Base-by-base conservation (phyloP, 768 basidiomycete species). In the Coprinopsis cinerea region DNA sequence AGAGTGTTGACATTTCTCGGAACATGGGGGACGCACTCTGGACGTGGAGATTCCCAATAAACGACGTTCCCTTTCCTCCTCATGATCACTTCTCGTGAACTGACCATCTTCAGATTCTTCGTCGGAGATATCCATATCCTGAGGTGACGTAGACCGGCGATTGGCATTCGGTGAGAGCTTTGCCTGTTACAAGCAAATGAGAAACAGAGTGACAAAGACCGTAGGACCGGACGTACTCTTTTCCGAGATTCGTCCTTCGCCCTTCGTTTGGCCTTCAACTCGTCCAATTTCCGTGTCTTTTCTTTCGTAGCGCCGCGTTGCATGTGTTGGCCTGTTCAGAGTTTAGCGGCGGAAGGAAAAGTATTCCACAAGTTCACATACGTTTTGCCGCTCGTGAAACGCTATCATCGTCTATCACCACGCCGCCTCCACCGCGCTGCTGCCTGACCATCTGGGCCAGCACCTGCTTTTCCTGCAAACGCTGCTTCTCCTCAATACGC, bases 61-160 rank as follows among this genome's bases (percentile, higher is more conserved):
- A 49, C 74, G 77, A 20, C 74, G 68, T 23, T 78, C 77, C 47
- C 77, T 77, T 59, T 82, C 85, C 59, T 89, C 85, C 55, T 86
- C 81, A 54, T 88, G 82, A 49, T 89, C 85, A 23, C 73, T 75
- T 57, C 82, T 83, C 34, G 74, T 81, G 50, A 89, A 84, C 62
- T 86, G 83, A 0, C 88, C 88, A 54, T 90, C 87, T 50, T 89
- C 89, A 13, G 86, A 90, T 37, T 89, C 92, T 40, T 88, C 87
- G 25, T 83, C 82, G n/a, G 85, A 87, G 23, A 84, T 85, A 41
- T 88, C 89, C 79, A 89, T 90, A 59, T 88, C 87, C 76, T 84
- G 87, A 1, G 88, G 84, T 18, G 89, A 90, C 0, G 87, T 83
- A 2, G 85, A 85, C 22, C 83, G 78, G 42, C 81, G 78, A 59